Percentiles rank a stretch among this genome's conserved stretches.
Evolutionary conservation across 139 green algal genomes (phyloP).

Genomic region (Tetradesmus obliquus): DNA sequence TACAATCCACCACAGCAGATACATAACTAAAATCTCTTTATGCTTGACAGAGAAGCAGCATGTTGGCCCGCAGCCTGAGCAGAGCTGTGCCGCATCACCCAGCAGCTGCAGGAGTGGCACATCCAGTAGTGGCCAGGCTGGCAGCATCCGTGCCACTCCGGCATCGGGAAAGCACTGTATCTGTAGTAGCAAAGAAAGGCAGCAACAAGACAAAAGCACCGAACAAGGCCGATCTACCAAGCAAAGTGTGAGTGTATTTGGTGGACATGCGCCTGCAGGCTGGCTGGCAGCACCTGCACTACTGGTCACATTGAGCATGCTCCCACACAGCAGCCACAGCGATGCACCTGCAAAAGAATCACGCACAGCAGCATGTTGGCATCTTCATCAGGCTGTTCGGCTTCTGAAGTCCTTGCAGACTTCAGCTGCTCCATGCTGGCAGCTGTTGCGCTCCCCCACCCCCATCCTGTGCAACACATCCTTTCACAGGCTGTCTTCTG

Average conservation of each 20-base stretch:
- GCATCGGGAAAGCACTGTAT: not conserved
- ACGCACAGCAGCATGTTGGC: not conserved
- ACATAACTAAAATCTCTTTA: not conserved
- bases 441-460: too few species aligned
- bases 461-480: not conserved
- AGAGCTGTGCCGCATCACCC: not conserved
- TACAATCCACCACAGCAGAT: too few species aligned
- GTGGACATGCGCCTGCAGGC: too few species aligned
- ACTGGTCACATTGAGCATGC: too few species aligned
- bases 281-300: too few species aligned
- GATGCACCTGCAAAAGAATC: too few species aligned
- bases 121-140: not conserved
- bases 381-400: not conserved
- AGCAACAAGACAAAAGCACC: slow-evolving; percentile 8
- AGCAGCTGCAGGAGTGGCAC: not conserved
- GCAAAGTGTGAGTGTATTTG: slow-evolving; percentile 3
- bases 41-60: not conserved
- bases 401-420: too few species aligned
- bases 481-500: not conserved
- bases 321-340: too few species aligned
- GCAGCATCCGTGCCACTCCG: not conserved
- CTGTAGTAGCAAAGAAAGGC: slow-evolving; percentile 20
- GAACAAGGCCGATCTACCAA: slow-evolving; percentile 16
- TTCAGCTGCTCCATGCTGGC: too few species aligned
- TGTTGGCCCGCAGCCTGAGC: not conserved